Evolutionary conservation across 495 filamentous ascomycete genomes (phyloP).

Genomic region (Amphirosellinia nigrospora): DNA sequence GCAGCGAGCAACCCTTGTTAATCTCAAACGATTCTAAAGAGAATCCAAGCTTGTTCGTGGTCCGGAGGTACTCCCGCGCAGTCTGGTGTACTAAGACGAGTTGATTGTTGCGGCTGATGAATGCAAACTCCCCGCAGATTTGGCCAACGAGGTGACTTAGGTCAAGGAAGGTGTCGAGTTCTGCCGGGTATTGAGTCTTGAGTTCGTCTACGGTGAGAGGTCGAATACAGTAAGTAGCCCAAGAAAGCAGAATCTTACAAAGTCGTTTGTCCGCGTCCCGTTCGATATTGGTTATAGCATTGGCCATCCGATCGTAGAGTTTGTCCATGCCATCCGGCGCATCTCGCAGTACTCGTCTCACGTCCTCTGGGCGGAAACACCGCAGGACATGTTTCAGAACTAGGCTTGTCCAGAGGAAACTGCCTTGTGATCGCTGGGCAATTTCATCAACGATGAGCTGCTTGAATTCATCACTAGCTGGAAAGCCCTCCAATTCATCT

Average conservation of each 20-base stretch:
- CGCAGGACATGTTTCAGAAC: constrained; percentile 2
- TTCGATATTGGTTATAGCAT: neutral
- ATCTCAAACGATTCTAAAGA: neutral
- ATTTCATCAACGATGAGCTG: constrained; percentile 25
- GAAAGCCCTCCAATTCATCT: constrained; percentile 28
- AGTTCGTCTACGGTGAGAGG: constrained; percentile 10
- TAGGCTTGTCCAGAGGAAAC: constrained; percentile 36
- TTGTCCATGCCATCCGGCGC: constrained; percentile 9
- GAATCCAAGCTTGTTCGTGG: neutral
- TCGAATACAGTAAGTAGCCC: neutral
- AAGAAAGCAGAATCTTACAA: constrained; percentile 5
- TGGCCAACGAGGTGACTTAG: neutral
- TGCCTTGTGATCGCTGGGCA: constrained; percentile 30
- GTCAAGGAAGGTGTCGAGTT: neutral
- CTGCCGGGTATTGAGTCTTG: neutral
- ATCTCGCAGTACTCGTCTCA: neutral
- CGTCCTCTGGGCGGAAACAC: constrained; percentile 5
- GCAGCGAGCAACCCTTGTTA: constrained; percentile 6
- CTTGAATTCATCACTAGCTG: constrained; percentile 28
- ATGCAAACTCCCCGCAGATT: constrained; percentile 11
- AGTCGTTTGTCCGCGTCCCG: neutral
- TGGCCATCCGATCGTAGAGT: constrained; percentile 5
- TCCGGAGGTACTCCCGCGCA: neutral
- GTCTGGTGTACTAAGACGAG: constrained; percentile 8
- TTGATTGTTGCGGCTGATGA: neutral